Evolutionary conservation across 441 rosid genomes (phyloP).

Genomic region (Eutrema salsugineum): DNA sequence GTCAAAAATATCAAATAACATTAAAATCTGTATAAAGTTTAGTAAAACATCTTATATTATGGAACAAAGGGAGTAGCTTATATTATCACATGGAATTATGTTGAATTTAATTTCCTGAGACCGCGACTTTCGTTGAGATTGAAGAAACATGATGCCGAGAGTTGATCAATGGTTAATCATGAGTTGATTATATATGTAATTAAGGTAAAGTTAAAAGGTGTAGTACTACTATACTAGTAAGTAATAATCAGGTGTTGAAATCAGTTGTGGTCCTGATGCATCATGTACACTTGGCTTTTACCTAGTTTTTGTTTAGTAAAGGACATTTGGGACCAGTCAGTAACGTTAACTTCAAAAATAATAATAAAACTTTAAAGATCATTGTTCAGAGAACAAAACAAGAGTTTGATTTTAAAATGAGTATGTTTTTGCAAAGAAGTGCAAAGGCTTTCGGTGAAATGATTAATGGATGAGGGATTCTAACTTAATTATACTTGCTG

Average conservation of each 20-base stretch:
- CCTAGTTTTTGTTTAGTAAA: neutral
- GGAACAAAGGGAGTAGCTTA: no score
- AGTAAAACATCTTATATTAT: no score
- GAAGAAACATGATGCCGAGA: slow-evolving; percentile 9
- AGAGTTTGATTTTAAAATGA: slow-evolving; percentile 3
- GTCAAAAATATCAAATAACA: no score
- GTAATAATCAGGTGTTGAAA: slow-evolving; percentile 2
- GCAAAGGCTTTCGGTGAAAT: slow-evolving; percentile 18
- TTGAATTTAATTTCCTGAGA: neutral
- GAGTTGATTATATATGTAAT: slow-evolving; percentile 10
- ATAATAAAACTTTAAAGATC: neutral
- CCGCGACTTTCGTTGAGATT: neutral
- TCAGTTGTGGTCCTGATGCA: slow-evolving; percentile 21
- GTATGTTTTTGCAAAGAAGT: neutral
- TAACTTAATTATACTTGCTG: slow-evolving; percentile 9
- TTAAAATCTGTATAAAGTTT: no score
- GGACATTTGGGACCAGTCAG: slow-evolving; percentile 11
- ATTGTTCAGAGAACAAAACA: slow-evolving; percentile 20
- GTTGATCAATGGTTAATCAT: slow-evolving; percentile 17
- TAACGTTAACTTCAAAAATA: neutral
- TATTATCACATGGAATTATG: neutral
- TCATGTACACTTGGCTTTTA: slow-evolving; percentile 9
- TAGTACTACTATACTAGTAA: neutral
- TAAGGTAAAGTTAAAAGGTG: neutral
- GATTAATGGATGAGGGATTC: slow-evolving; percentile 26